These are phyloP conservation scores for Rachicladosporium sp. DNA, from an alignment of 2,329 filamentous ascomycete species.

Conservation along the genomic window DNA sequence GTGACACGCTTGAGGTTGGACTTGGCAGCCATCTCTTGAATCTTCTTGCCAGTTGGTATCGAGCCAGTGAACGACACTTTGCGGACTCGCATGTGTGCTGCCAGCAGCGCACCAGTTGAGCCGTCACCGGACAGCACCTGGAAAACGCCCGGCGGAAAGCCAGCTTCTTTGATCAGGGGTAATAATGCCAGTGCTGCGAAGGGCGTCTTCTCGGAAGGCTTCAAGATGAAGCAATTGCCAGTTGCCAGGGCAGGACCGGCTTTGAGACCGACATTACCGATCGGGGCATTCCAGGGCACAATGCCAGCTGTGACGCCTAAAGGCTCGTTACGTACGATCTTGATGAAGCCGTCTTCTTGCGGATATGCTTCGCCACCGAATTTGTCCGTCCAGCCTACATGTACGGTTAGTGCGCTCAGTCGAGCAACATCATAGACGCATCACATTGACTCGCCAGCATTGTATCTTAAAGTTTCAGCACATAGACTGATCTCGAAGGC, in stretches of 20 bases:
- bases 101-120: slow-evolving; percentile 44
- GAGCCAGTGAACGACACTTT: slow-evolving; percentile 12
- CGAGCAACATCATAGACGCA: slow-evolving; percentile 36
- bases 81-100: slow-evolving; percentile 3
- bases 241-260: slow-evolving; percentile 4
- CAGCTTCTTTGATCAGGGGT: slow-evolving; percentile 41
- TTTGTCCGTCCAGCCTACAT: slow-evolving; percentile 13
- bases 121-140: slow-evolving; percentile 70
- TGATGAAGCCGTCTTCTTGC: slow-evolving; percentile 17
- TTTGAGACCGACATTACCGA: slow-evolving; percentile 24
- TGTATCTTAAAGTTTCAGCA: slow-evolving; percentile 14
- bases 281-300: slow-evolving; percentile 30
- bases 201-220: slow-evolving; percentile 4
- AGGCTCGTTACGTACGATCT: slow-evolving; percentile 29
- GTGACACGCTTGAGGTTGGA: slow-evolving; percentile 17
- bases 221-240: slow-evolving; percentile 3
- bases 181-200: slow-evolving; percentile 51
- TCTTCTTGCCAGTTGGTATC: slow-evolving; percentile 10
- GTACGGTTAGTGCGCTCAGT: background rate
- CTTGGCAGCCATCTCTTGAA: slow-evolving; percentile 10
- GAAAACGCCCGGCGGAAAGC: slow-evolving; percentile 36
- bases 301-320: slow-evolving; percentile 30
- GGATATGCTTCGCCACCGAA: slow-evolving; percentile 16
- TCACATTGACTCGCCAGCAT: background rate
- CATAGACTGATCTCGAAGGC: slow-evolving; percentile 31